These are phyloP conservation scores for Fusarium pseudoanthophilum DNA, from an alignment of 2,329 filamentous ascomycete species.

Conservation along the genomic window DNA sequence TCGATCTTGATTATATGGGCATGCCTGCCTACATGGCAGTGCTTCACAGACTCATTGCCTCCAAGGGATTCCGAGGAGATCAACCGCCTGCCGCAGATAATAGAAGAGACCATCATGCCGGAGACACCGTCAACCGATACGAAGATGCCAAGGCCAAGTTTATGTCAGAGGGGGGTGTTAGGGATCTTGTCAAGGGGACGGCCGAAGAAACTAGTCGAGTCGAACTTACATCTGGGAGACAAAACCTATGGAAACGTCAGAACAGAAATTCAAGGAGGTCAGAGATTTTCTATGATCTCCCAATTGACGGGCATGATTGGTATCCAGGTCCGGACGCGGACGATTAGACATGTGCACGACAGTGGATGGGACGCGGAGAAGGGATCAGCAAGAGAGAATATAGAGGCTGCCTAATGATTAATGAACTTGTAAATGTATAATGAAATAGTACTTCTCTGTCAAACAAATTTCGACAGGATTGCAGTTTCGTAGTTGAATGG, in stretches of 20 bases:
- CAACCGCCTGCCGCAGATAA: slow-evolving; percentile 33
- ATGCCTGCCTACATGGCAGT: slow-evolving; percentile 53
- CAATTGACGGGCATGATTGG: slow-evolving; percentile 35
- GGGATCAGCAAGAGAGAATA: slow-evolving; percentile 9
- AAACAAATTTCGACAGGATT: not conserved
- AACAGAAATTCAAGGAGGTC: slow-evolving; percentile 46
- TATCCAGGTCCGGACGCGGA: slow-evolving; percentile 41
- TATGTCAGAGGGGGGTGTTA: not conserved
- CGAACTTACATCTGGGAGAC: slow-evolving; percentile 45
- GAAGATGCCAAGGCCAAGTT: slow-evolving; percentile 5
- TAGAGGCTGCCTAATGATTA: slow-evolving; percentile 6
- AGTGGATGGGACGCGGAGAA: slow-evolving; percentile 22
- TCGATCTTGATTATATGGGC: slow-evolving; percentile 55
- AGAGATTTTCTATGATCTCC: slow-evolving; percentile 42
- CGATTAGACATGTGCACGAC: slow-evolving; percentile 26
- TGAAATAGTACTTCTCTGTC: not conserved
- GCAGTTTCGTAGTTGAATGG: not conserved
- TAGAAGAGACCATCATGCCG: not conserved
- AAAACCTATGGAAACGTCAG: slow-evolving; percentile 46
- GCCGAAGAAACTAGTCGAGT: slow-evolving; percentile 40
- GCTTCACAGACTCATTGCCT: not conserved
- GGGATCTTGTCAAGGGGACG: slow-evolving; percentile 18
- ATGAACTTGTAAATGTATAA: slow-evolving; percentile 11
- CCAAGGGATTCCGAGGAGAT: not conserved
- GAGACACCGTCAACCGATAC: not conserved